Base-by-base conservation (phyloP, 257 asterid genomes). In the Leonotis leonurus region DNA sequence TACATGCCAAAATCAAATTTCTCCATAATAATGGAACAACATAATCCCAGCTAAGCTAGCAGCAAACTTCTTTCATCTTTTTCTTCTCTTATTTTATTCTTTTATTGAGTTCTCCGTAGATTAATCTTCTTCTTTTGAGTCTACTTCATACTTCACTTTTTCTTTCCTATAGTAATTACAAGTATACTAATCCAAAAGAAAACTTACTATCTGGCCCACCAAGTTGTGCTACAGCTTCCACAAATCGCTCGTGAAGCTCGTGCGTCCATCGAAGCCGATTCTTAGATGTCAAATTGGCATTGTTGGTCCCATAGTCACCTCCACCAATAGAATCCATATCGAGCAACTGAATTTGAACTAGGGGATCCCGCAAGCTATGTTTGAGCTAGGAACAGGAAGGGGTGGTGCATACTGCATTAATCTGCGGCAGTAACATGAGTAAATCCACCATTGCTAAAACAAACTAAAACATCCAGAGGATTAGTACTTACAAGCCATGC, bases 151-250 rank as follows among this genome's bases (percentile, higher is more conserved):
- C n/a, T n/a, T n/a, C n/a, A n/a, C n/a, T n/a, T n/a, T n/a, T n/a
- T n/a, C 50, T 40, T 27, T 37, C 11, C 32, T 24, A 43, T 12
- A 11, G 22, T 48, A 50, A 27, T 29, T 11, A 18, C 17, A 8
- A 48, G n/a, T 45, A 12, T 25, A 18, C 18, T 11, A 12, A 4
- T n/a, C 18, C 24, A 39, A 16, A 69, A 33, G 60, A 49, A n/a
- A 58, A 78, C 96, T 87, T 70, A 90, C 97, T 74, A 46, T 87
- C 96, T 25, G 97, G 97, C 25, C 97, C 97, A 72, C 97, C 97
- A 68, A 90, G 97, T 51, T 90, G 96, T 5, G 90, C 95, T 25
- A 90, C 97, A 37, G 97, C 90, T 70, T 87, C 96, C 71, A 87
- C 89, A 61, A 90, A 87, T 52, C 82, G 90, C 59, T 87, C 96